Evolutionary conservation across 2,329 filamentous ascomycete species (phyloP), one percentile per base, ranked within the genome.

Genomic region (Alternaria brassicae): DNA sequence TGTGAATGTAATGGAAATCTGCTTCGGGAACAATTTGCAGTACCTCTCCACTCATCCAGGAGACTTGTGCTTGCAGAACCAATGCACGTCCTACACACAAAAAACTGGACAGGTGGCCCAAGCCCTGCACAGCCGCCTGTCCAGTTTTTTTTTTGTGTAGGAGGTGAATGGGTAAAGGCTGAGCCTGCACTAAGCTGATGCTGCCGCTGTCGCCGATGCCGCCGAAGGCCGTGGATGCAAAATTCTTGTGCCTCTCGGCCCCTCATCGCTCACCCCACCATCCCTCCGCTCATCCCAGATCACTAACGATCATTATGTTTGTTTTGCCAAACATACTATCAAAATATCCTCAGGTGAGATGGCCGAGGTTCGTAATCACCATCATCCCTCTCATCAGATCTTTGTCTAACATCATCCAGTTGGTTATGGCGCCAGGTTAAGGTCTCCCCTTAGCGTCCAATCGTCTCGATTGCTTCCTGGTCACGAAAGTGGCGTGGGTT

Each of bases 401-500:
- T 23, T 15, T 23, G 6, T 23, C 39, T 23, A 41, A 25, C 12
- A 8, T 41, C 39, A 23, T 13, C 9, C 28, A 55, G 69, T 70
- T 72, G 70, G 70, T 72, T 72, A 72, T 72, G 70, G 70, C 70
- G 70, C 70, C 69, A 72, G 70, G 70, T 72, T 72, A 72, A 70
- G 70, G 70, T 57, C 49, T 50, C 58, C 50, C 58, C 68, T 71
- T 58, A 59, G 55, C 60, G 65, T n/a, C 56, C 25, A 27, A 47
- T 50, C 56, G 69, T 74, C 72, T 73, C 76, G 72, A 72, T 76
- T 71, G 72, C 71, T 69, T 74, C 72, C 74, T 76, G 72, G 73
- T 76, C 72, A 73, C 71, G 73, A 72, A 75, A 76, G 70, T 74
- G 72, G 74, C 75, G 75, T 75, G 75, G 73, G 75, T 77, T 76